Evolutionary conservation across 1,284 basidiomycete genomes (phyloP).

Genomic region (Heterobasidion occidentale): DNA sequence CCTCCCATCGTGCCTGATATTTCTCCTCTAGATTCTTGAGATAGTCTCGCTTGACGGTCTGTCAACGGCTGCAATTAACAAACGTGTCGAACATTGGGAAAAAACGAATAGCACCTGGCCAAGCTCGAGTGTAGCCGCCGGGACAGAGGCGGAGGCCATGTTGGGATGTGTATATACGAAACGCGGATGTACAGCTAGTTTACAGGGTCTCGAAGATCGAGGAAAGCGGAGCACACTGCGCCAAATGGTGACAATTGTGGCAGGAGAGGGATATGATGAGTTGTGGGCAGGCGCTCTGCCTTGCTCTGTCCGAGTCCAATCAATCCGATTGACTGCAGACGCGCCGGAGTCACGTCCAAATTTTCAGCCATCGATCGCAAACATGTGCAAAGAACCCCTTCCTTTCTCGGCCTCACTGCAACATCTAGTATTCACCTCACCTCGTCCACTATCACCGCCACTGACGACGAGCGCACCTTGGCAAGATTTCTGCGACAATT

Average conservation of each 20-base stretch:
- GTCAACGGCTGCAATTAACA: slow-evolving; percentile 4
- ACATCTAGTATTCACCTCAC: too few relatives aligned
- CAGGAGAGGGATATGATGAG: not conserved
- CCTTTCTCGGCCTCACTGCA: not conserved
- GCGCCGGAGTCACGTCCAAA: not conserved
- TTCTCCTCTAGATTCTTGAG: slow-evolving; percentile 77
- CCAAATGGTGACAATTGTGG: slow-evolving; percentile 10
- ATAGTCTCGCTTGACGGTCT: slow-evolving; percentile 92
- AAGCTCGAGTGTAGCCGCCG: slow-evolving; percentile 26
- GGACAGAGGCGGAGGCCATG: not conserved
- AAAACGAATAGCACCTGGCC: slow-evolving; percentile 17
- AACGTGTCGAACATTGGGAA: not conserved
- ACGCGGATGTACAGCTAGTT: slow-evolving; percentile 12
- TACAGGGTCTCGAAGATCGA: slow-evolving; percentile 12
- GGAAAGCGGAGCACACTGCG: slow-evolving; percentile 6
- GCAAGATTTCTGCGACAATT: too few relatives aligned
- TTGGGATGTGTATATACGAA: not conserved
- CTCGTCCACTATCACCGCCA: too few relatives aligned
- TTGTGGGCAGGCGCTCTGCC: too few relatives aligned
- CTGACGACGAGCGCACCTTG: too few relatives aligned
- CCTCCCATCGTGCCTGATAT: slow-evolving; percentile 78
- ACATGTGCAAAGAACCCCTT: not conserved
- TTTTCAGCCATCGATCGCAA: slow-evolving; percentile 1
- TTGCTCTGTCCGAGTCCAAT: too few relatives aligned
- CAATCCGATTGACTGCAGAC: not conserved